Conservation (phyloP, 1,284 basidiomycete genomes). For the Wallemia mellicola region DNA sequence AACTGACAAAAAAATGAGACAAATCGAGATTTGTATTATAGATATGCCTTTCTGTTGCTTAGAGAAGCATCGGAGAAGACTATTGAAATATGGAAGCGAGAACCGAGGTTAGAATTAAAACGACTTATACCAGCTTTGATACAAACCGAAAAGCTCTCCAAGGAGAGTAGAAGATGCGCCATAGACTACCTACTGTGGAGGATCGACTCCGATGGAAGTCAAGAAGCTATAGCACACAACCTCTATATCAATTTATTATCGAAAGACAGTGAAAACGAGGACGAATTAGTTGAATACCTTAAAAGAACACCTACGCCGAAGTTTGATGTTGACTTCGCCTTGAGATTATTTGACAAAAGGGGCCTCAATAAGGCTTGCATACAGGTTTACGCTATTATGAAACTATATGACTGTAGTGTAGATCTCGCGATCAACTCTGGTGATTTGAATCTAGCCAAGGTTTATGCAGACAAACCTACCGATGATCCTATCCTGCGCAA, state of each 20-base stretch:
- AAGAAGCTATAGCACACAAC: slow-evolving; percentile 21
- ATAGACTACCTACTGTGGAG: slow-evolving; percentile 3
- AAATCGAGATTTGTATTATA: slow-evolving; percentile 69
- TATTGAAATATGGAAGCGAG: slow-evolving; percentile 70
- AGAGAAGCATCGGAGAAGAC: slow-evolving; percentile 58
- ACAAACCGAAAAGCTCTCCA: slow-evolving; percentile 16
- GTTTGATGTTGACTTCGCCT: slow-evolving; percentile 86
- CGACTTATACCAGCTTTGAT: slow-evolving; percentile 70
- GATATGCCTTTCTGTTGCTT: slow-evolving; percentile 63
- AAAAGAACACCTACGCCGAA: slow-evolving; percentile 62
- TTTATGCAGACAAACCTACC: slow-evolving; percentile 74
- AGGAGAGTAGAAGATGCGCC: background rate
- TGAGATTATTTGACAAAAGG: slow-evolving; percentile 61
- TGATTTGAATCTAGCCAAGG: slow-evolving; percentile 69
- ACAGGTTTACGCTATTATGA: slow-evolving; percentile 93
- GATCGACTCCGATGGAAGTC: background rate
- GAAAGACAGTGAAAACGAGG: background rate
- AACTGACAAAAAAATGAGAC: too few relatives aligned
- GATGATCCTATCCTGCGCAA: slow-evolving; percentile 62
- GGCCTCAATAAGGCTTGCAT: slow-evolving; percentile 69
- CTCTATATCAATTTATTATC: slow-evolving; percentile 4
- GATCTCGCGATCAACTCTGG: slow-evolving; percentile 80
- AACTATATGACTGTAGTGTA: slow-evolving; percentile 79
- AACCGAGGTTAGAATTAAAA: slow-evolving; percentile 43
- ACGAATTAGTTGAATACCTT: slow-evolving; percentile 27